Evolutionary conservation across 2,329 filamentous ascomycete species (phyloP).

Genomic region (Monosporascus sp.): DNA sequence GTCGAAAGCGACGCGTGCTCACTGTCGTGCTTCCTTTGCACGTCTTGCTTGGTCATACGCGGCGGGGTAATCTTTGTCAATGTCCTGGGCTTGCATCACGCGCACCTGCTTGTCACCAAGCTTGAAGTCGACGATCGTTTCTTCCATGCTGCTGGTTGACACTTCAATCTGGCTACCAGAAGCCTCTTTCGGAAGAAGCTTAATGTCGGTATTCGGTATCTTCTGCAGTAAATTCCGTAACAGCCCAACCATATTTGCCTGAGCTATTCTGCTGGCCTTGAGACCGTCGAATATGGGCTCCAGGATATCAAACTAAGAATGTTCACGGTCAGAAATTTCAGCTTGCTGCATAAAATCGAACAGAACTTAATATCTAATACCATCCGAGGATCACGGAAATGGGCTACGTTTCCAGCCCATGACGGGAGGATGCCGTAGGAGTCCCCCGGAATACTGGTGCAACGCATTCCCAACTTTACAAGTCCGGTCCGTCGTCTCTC

Average conservation of each 20-base stretch:
- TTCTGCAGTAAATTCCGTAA: background rate
- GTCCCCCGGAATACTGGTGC: constrained; percentile 3
- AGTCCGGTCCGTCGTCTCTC: background rate
- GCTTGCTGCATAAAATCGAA: too few relatives aligned
- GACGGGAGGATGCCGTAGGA: constrained; percentile 4
- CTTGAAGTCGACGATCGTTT: background rate
- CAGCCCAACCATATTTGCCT: too few relatives aligned
- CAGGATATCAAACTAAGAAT: background rate
- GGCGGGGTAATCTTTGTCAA: constrained; percentile 1
- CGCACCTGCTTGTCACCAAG: constrained; percentile 1
- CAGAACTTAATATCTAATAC: background rate
- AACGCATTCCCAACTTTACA: constrained; percentile 1
- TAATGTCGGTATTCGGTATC: background rate
- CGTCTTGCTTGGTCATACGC: background rate
- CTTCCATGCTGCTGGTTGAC: background rate
- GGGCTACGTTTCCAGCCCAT: constrained; percentile 9
- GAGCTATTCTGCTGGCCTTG: too few relatives aligned
- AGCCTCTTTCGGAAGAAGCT: too few relatives aligned
- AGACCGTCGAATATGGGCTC: background rate
- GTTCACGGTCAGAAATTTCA: background rate
- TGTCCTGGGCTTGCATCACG: constrained; percentile 5
- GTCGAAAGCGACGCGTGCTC: background rate
- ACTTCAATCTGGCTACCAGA: too few relatives aligned
- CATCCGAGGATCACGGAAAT: constrained; percentile 3
- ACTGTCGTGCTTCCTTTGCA: background rate